Evolutionary conservation across 2,329 filamentous ascomycete genomes (phyloP).

Genomic region (Penicillium olsonii): DNA sequence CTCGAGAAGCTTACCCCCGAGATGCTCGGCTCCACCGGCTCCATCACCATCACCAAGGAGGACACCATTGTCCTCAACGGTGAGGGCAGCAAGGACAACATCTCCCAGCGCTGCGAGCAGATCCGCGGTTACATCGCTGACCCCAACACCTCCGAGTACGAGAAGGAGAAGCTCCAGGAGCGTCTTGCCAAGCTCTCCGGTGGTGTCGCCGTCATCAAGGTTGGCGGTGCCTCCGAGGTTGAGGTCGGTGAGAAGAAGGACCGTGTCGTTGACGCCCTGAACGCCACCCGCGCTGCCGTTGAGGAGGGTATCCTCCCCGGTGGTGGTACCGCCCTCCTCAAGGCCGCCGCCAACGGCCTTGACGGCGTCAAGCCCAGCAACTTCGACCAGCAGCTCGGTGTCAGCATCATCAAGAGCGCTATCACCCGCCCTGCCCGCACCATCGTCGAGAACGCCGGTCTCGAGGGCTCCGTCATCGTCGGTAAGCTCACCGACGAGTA

Average conservation of each 20-base stretch:
- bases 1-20: constrained; percentile 96
- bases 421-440: constrained; percentile 93
- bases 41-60: constrained; percentile 99
- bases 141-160: constrained; percentile 93
- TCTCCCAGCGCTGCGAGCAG: constrained; percentile 96
- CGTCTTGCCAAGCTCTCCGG: constrained; percentile 98
- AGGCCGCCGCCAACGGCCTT: constrained; percentile 90
- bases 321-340: constrained; percentile 96
- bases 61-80: constrained; percentile 99
- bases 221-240: constrained; percentile 94
- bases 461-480: constrained; percentile 93
- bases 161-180: constrained; percentile 99
- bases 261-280: constrained; percentile 95
- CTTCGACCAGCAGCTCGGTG: constrained; percentile 99
- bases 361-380: constrained; percentile 81
- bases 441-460: constrained; percentile 96
- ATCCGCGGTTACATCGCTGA: constrained; percentile 96
- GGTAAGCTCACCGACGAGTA: constrained; percentile 97
- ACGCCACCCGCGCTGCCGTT: constrained; percentile 95
- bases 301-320: constrained; percentile 99
- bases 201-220: constrained; percentile 99
- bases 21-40: constrained; percentile 94
- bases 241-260: constrained; percentile 99
- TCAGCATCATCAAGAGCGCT: constrained; percentile 95
- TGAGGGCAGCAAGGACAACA: constrained; percentile 89